Evolutionary conservation across 495 filamentous ascomycete species (phyloP).

Genomic region (Staphylotrichum tortipilum): DNA sequence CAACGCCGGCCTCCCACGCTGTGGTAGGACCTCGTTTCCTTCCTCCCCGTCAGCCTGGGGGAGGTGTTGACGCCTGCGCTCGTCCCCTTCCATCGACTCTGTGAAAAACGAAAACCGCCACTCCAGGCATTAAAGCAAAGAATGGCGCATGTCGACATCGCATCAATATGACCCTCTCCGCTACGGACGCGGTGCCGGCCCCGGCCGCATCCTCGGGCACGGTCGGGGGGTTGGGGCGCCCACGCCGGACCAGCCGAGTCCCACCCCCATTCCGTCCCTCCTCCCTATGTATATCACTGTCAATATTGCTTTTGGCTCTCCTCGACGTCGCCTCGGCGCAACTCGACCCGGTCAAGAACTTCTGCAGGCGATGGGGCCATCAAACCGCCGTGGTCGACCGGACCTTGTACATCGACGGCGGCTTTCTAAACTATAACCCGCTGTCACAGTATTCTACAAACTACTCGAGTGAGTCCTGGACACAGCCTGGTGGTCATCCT

Average conservation of each 20-base stretch:
- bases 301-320: not conserved
- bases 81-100: not conserved
- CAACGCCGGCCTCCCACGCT: not conserved
- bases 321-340: constrained; percentile 3
- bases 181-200: not conserved
- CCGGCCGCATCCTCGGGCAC: not conserved
- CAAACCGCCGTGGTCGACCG: constrained; percentile 43
- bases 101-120: not conserved
- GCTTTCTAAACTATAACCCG: constrained; percentile 39
- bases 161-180: constrained; percentile 1
- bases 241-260: not conserved
- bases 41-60: not conserved
- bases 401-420: constrained; percentile 48
- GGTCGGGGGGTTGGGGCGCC: not conserved
- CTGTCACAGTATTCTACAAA: constrained; percentile 37
- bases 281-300: not conserved
- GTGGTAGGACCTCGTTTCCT: not conserved
- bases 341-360: constrained; percentile 38
- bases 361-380: constrained; percentile 44
- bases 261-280: not conserved
- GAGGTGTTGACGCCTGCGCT: not conserved
- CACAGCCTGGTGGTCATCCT: not conserved
- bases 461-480: constrained; percentile 36
- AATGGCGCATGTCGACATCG: not conserved
- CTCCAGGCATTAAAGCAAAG: too few species aligned